Evolutionary conservation across 768 basidiomycete species (phyloP).

Genomic region (Mycena indigotica): DNA sequence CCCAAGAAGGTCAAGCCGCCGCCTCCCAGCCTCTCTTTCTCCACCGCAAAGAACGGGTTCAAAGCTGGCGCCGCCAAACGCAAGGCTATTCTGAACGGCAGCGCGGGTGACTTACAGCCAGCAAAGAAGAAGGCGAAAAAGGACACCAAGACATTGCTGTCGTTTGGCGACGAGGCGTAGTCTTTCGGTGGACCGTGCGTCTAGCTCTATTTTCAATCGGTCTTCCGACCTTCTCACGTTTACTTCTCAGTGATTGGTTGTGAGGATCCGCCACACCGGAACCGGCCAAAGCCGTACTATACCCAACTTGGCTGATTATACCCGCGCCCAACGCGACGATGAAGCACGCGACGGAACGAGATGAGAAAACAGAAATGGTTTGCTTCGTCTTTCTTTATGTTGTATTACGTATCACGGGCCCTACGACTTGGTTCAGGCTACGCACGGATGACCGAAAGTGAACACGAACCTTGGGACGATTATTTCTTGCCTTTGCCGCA

Average conservation of each 20-base stretch:
- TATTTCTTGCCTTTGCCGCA: constrained; percentile 23
- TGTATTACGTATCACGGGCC: background rate
- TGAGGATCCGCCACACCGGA: background rate
- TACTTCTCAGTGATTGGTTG: background rate
- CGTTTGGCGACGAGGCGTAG: constrained; percentile 61
- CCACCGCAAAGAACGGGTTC: constrained; percentile 37
- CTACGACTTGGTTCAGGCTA: background rate
- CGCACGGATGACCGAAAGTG: background rate
- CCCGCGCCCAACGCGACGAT: background rate
- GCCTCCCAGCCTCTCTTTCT: constrained; percentile 45
- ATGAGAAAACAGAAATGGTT: too few species aligned
- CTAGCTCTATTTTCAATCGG: background rate
- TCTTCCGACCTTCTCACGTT: background rate
- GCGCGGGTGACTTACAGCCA: constrained; percentile 28
- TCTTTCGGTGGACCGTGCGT: background rate
- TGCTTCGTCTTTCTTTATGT: too few species aligned
- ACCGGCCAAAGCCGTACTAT: background rate
- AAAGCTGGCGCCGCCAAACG: constrained; percentile 40
- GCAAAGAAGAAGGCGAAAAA: constrained; percentile 63
- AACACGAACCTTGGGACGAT: background rate
- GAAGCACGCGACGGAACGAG: background rate
- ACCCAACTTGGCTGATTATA: background rate
- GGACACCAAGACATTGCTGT: constrained; percentile 49
- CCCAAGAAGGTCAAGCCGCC: constrained; percentile 25
- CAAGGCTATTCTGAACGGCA: constrained; percentile 39